Conservation (phyloP, 106 monocot species). For the Ottelia alismoides region DNA sequence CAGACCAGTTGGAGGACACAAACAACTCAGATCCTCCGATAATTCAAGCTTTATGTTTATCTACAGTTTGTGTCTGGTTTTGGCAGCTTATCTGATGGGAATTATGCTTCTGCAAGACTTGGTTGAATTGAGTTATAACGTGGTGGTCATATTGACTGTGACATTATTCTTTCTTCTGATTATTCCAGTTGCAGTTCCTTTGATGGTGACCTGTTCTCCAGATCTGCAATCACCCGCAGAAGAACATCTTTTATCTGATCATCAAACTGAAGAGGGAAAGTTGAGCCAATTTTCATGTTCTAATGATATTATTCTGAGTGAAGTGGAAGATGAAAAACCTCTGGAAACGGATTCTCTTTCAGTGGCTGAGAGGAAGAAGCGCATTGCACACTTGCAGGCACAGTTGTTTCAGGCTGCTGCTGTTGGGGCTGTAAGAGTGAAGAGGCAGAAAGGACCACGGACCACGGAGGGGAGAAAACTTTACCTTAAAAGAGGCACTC, state of each 20-base stretch:
- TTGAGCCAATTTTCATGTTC: slow-evolving; percentile 10
- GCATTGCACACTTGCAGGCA: slow-evolving; percentile 60
- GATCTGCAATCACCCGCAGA: slow-evolving; percentile 10
- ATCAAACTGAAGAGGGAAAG: slow-evolving; percentile 29
- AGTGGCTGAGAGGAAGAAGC: slow-evolving; percentile 44
- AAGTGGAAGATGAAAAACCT: slow-evolving; percentile 69
- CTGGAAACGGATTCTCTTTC: slow-evolving; percentile 59
- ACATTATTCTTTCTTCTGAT: slow-evolving; percentile 26
- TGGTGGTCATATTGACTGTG: slow-evolving; percentile 28
- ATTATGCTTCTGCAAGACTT: slow-evolving; percentile 59
- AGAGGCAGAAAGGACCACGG: slow-evolving; percentile 58
- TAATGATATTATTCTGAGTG: slow-evolving; percentile 48
- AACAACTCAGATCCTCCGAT: slow-evolving; percentile 45
- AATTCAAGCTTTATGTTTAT: slow-evolving; percentile 37
- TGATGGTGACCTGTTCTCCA: slow-evolving; percentile 20
- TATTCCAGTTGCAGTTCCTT: slow-evolving; percentile 44
- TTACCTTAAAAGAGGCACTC: slow-evolving; percentile 52
- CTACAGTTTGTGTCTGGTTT: slow-evolving; percentile 43
- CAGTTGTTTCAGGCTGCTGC: slow-evolving; percentile 56
- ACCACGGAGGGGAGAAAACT: slow-evolving; percentile 59
- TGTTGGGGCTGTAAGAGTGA: slow-evolving; percentile 57
- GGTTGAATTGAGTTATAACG: slow-evolving; percentile 28
- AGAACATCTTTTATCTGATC: slow-evolving; percentile 23
- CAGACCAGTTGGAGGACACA: slow-evolving; percentile 60
- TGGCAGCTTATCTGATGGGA: slow-evolving; percentile 65